Percentiles rank a stretch among this genome's conserved stretches.
Conservation (phyloP, 805 yeast species). For the Lipomyces starkeyi region DNA sequence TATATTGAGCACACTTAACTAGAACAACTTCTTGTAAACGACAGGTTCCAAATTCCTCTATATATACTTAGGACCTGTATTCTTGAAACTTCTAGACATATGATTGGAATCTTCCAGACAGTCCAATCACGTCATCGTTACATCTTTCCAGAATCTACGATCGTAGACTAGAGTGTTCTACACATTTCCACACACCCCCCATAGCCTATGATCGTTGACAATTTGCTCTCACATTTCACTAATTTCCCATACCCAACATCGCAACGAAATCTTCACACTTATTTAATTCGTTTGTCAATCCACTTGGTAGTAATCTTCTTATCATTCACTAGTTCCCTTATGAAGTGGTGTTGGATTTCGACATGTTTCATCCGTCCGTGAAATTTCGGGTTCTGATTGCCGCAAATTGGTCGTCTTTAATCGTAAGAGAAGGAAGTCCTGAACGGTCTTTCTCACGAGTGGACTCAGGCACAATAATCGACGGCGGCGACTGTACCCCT, state of each 20-base stretch:
- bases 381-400: too few species aligned
- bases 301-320: neutral
- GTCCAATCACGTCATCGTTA: neutral
- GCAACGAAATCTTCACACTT: conserved; percentile 2
- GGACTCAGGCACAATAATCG: too few species aligned
- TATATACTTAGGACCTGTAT: neutral
- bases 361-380: neutral
- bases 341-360: conserved; percentile 4
- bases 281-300: conserved; percentile 7
- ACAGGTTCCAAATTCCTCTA: neutral
- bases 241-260: conserved; percentile 8
- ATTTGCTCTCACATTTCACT: neutral
- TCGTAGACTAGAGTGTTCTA: neutral
- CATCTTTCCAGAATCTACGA: neutral
- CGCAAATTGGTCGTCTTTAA: neutral
- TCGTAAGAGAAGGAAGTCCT: neutral
- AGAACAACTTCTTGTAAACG: neutral
- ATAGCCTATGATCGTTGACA: too few species aligned
- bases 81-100: neutral
- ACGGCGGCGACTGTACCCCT: too few species aligned
- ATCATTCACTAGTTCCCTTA: conserved; percentile 4
- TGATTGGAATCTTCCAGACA: neutral
- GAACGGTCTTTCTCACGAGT: neutral
- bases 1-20: neutral
- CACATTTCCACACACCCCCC: too few species aligned